Evolutionary conservation across 2,329 filamentous ascomycete species (phyloP).

Genomic region (Allantophomopsis lycopodina): DNA sequence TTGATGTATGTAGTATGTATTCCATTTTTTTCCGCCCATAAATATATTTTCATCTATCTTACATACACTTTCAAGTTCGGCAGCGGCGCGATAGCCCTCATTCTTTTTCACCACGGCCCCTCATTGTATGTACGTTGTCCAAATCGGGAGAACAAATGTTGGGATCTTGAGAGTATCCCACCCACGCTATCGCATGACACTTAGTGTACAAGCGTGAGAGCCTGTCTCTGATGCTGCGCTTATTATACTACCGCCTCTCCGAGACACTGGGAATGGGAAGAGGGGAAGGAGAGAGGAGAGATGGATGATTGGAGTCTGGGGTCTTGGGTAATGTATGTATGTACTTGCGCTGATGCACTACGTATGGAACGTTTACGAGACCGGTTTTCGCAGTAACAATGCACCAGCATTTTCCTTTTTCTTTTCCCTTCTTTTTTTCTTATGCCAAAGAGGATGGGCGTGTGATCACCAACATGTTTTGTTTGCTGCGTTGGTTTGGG

Average conservation of each 20-base stretch:
- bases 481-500: no score
- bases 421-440: no score
- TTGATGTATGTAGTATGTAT: neutral
- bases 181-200: neutral
- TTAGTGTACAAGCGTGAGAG: neutral
- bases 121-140: neutral
- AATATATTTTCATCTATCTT: slow-evolving; percentile 5
- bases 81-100: slow-evolving; percentile 2
- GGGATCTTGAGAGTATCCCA: neutral
- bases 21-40: slow-evolving; percentile 8
- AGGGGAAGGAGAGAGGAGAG: no score
- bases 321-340: no score
- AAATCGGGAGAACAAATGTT: neutral
- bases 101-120: neutral
- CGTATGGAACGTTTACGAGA: no score
- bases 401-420: no score
- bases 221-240: no score
- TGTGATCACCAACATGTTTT: no score
- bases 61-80: slow-evolving; percentile 4
- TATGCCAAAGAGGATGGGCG: no score
- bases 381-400: no score
- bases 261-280: neutral
- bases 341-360: no score
- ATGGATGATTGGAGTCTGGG: no score
- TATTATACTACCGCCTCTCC: neutral